A percentile compares a stretch with the other conserved stretches of the same genome.
These are phyloP conservation scores for Wickerhamiella hasegawae DNA, from an alignment of 805 yeast genomes.

Conservation along the genomic window DNA sequence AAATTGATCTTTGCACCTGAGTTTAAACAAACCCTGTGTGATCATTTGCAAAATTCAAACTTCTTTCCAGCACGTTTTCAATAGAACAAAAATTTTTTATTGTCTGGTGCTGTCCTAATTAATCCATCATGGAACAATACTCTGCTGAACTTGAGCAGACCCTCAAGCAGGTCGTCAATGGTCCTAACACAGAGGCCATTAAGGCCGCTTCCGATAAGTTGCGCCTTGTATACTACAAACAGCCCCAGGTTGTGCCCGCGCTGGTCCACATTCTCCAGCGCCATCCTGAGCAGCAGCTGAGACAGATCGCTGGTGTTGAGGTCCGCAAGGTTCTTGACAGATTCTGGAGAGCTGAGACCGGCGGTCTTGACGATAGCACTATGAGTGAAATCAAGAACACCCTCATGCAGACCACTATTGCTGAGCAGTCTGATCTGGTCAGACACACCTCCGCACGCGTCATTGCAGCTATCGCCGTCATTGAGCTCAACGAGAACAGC, in stretches of 20 bases:
- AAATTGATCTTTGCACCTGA: too few species aligned
- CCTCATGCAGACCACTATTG: slow-evolving; percentile 51
- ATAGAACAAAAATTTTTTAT: neutral
- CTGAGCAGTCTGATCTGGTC: slow-evolving; percentile 44
- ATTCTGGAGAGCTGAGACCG: slow-evolving; percentile 37
- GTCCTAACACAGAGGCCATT: slow-evolving; percentile 57
- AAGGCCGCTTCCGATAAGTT: slow-evolving; percentile 69
- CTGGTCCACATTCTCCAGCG: slow-evolving; percentile 66
- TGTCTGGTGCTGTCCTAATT: neutral
- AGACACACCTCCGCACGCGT: slow-evolving; percentile 86
- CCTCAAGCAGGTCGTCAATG: slow-evolving; percentile 59
- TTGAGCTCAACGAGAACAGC: slow-evolving; percentile 47
- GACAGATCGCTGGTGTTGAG: slow-evolving; percentile 93
- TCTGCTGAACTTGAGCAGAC: slow-evolving; percentile 61
- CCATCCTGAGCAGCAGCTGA: slow-evolving; percentile 51
- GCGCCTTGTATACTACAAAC: slow-evolving; percentile 56
- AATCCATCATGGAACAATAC: slow-evolving; percentile 22
- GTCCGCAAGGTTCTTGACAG: slow-evolving; percentile 65
- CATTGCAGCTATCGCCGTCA: slow-evolving; percentile 67
- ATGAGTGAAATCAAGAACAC: slow-evolving; percentile 51
- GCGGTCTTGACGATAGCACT: slow-evolving; percentile 21
- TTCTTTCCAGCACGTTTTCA: too few species aligned
- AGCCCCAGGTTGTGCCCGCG: slow-evolving; percentile 61
- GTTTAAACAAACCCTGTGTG: too few species aligned
- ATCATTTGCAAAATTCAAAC: too few species aligned